Evolutionary conservation across 2,329 filamentous ascomycete genomes (phyloP).

Genomic region (Fusarium albidum): DNA sequence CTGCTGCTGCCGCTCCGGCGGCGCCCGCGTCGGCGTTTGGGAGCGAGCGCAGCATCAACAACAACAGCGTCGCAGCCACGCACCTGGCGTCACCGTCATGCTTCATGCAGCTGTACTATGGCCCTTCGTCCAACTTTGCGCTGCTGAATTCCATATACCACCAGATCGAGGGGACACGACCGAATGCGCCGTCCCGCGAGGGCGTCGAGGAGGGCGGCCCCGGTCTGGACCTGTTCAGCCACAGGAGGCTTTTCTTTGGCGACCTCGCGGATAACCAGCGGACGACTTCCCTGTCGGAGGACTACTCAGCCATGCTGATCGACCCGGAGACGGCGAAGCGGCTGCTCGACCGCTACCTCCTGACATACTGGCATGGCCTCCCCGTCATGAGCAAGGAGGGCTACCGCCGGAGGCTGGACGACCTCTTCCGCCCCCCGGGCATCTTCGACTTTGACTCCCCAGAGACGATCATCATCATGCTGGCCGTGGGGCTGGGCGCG

Average conservation of each 20-base stretch:
- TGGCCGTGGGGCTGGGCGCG: constrained; percentile 48
- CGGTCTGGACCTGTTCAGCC: constrained; percentile 43
- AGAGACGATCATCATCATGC: constrained; percentile 47
- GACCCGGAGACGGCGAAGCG: constrained; percentile 48
- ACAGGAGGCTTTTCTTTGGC: constrained; percentile 43
- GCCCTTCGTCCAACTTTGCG: constrained; percentile 55
- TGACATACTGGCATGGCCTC: constrained; percentile 49
- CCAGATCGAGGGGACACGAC: constrained; percentile 42
- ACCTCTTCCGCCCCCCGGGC: constrained; percentile 44
- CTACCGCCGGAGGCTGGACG: constrained; percentile 46
- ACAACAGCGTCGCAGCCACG: constrained; percentile 54
- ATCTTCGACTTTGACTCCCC: constrained; percentile 45
- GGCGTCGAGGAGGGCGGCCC: constrained; percentile 44
- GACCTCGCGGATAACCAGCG: constrained; percentile 49
- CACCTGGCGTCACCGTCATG: constrained; percentile 55
- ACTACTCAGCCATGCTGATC: constrained; percentile 46
- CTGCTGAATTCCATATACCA: constrained; percentile 47
- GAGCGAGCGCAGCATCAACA: constrained; percentile 44
- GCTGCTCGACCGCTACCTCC: constrained; percentile 51
- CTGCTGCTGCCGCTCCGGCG: constrained; percentile 11
- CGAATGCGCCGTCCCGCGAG: constrained; percentile 31
- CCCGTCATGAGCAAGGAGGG: constrained; percentile 47
- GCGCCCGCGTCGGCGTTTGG: constrained; percentile 22
- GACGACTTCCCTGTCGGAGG: constrained; percentile 26
- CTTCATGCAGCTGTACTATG: constrained; percentile 55